These are phyloP conservation scores for Letharia columbiana DNA, from an alignment of 495 filamentous ascomycete species.

Conservation along the genomic window DNA sequence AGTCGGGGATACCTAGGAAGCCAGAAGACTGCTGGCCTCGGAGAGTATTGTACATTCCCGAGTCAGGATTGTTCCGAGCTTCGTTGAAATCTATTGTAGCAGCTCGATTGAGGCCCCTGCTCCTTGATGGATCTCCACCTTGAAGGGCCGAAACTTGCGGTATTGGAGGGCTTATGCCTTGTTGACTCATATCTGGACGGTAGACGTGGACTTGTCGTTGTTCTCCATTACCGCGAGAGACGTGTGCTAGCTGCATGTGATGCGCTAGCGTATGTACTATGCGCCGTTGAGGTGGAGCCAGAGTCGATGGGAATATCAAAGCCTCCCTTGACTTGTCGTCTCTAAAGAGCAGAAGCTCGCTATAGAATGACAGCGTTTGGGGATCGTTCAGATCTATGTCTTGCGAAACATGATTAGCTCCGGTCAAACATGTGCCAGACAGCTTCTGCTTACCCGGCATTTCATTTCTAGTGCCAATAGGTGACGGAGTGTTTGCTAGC, in stretches of 20 bases:
- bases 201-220: constrained; percentile 82
- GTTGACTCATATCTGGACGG: constrained; percentile 52
- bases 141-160: constrained; percentile 51
- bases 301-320: constrained; percentile 68
- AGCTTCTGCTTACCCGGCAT: constrained; percentile 49
- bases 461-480: constrained; percentile 51
- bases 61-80: constrained; percentile 56
- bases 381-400: constrained; percentile 91
- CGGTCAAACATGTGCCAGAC: not conserved
- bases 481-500: constrained; percentile 64
- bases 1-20: constrained; percentile 76
- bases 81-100: constrained; percentile 99
- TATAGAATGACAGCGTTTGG: constrained; percentile 76
- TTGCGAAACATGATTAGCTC: constrained; percentile 26
- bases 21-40: constrained; percentile 63
- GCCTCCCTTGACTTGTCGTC: constrained; percentile 67
- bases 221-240: constrained; percentile 77
- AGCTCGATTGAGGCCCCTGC: constrained; percentile 70
- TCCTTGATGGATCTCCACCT: constrained; percentile 62
- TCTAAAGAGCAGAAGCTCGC: constrained; percentile 80
- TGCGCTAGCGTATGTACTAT: constrained; percentile 91
- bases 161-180: constrained; percentile 59
- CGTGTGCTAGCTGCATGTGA: constrained; percentile 84
- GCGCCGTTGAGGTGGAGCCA: constrained; percentile 75
- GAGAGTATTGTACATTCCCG: constrained; percentile 58